Evolutionary conservation across 1,284 basidiomycete genomes (phyloP), one percentile per base, ranked within the genome.

Genomic region (Rhodotorula sp.): DNA sequence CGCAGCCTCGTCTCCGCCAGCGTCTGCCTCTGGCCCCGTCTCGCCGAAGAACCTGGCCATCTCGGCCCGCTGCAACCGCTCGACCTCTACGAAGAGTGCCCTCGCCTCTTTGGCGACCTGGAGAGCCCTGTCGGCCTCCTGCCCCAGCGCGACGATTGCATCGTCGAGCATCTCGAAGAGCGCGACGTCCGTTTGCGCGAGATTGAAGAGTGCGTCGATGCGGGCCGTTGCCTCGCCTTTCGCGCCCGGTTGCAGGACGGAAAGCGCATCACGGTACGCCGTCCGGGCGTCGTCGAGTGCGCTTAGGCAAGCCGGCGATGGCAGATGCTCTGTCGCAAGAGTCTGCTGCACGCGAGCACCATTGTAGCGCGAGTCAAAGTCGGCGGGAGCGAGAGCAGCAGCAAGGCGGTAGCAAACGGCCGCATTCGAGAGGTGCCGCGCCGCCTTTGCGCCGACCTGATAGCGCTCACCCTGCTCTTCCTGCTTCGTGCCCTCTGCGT

Each of bases 381-480:
- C 50, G 14, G 52, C n/a, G 7, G 64, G 45, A 17, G 21, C 16
- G 64, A 66, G 64, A 17, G 66, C 27, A 16, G 67, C 52, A 14
- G 74, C 66, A 42, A 67, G 53, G 23, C 53, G 57, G 64, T 66
- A 76, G 55, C 56, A 66, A n/a, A 64, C 45, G 34, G 54, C n/a
- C 16, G 74, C 63, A 58, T 76, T 74, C 42, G 27, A 5, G 61
- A 50, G 68, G 61, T 74, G 74, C 2, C 72, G 65, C 1, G 60
- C 49, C 16, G 72, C 66, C 55, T 76, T 76, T 1, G 62, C 21
- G 1, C 74, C 74, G 44, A 45, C 53, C 45, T 66, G 66, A 61
- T 76, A 76, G 1, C 74, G 67, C 53, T 74, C 72, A 7, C 74
- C 72, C 48, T 74, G 70, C 58, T 70, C 72, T 27, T 76, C 72